Conservation (phyloP, 2,329 filamentous ascomycete genomes). For the Ophiosphaerella herpotricha region DNA sequence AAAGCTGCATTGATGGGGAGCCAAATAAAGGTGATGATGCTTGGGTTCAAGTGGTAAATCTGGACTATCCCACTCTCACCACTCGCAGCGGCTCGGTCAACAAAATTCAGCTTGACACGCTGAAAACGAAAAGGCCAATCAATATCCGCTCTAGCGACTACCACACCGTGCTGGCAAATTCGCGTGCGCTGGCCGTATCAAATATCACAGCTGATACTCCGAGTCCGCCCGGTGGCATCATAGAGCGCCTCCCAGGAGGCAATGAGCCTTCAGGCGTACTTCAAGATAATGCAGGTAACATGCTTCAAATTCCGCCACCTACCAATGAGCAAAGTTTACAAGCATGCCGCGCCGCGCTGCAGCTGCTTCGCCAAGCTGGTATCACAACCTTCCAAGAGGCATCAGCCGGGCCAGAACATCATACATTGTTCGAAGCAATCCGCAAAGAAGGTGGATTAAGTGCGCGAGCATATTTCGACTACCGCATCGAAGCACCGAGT, state of each 20-base stretch:
- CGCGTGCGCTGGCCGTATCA: slow-evolving; percentile 1
- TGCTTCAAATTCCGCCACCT: slow-evolving; percentile 1
- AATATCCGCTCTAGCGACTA: neutral
- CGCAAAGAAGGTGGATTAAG: neutral
- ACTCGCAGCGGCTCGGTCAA: neutral
- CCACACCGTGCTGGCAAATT: slow-evolving; percentile 2
- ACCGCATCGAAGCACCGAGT: slow-evolving; percentile 4
- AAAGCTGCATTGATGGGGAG: slow-evolving; percentile 5
- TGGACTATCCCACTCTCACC: slow-evolving; percentile 5
- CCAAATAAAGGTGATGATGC: neutral
- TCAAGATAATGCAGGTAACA: neutral
- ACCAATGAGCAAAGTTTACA: neutral
- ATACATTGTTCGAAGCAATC: neutral
- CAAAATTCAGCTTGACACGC: neutral
- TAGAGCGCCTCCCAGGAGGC: slow-evolving; percentile 2
- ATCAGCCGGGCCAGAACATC: neutral
- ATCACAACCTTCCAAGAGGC: slow-evolving; percentile 7
- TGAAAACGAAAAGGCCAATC: neutral
- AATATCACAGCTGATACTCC: slow-evolving; percentile 3
- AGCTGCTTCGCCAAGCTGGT: slow-evolving; percentile 1
- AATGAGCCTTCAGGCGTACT: slow-evolving; percentile 5
- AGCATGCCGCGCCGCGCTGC: slow-evolving; percentile 2
- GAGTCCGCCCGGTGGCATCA: neutral
- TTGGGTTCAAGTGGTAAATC: slow-evolving; percentile 7
- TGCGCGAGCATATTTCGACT: slow-evolving; percentile 5